These are phyloP conservation scores for Erucastrum elatum DNA, from an alignment of 345 rosid species.

Conservation along the genomic window DNA sequence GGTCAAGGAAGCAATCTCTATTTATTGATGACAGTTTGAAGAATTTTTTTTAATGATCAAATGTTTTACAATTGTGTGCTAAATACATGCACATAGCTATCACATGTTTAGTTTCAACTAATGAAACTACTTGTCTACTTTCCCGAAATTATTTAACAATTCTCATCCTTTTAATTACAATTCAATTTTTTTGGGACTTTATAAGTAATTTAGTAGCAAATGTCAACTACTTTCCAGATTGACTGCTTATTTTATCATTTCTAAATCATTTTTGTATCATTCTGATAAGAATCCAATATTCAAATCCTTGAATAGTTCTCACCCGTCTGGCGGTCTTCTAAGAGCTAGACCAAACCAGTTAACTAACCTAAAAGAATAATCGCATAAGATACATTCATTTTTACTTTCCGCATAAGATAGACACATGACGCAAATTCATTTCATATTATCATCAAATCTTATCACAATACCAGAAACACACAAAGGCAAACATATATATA, in stretches of 20 bases:
- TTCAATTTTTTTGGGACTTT: constrained; percentile 5
- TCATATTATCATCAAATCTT: background rate
- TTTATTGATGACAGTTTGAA: background rate
- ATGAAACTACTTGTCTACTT: too few relatives aligned
- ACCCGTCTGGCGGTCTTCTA: background rate
- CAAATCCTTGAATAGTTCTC: constrained; percentile 8
- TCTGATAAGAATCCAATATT: constrained; percentile 15
- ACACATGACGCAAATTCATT: background rate
- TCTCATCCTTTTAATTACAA: background rate
- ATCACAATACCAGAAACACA: background rate
- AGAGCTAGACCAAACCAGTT: constrained; percentile 9
- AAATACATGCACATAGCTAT: background rate
- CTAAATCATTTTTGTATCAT: background rate
- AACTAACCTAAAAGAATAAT: constrained; percentile 1
- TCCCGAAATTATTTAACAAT: background rate
- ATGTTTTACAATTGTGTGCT: background rate
- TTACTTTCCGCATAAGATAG: background rate
- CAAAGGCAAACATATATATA: background rate
- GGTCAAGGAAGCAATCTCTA: background rate
- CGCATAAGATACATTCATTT: constrained; percentile 6
- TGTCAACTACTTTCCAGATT: constrained; percentile 21
- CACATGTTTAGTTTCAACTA: background rate
- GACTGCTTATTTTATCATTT: background rate
- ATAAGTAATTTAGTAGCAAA: constrained; percentile 4
- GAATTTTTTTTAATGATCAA: background rate